These are phyloP conservation scores for Phytopythium kandeliae DNA, from an alignment of 352 stramenopile genomes.

Conservation along the genomic window DNA sequence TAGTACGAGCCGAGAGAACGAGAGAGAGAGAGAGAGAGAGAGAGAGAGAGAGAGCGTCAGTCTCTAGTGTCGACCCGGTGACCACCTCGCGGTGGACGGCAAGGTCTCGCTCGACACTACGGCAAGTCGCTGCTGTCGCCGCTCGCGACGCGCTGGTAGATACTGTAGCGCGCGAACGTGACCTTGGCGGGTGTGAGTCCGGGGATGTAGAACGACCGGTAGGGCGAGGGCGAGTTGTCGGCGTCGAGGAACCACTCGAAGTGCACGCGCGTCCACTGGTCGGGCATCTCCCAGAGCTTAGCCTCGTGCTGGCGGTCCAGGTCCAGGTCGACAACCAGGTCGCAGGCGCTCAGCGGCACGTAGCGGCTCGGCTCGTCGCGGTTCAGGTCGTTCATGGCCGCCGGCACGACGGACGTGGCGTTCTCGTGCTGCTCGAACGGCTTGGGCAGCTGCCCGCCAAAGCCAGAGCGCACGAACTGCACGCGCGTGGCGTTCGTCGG, in stretches of 20 bases:
- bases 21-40: too few species aligned
- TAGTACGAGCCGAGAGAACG: neutral
- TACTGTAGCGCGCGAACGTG: constrained; percentile 46
- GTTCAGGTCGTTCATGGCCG: constrained; percentile 94
- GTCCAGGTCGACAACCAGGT: constrained; percentile 89
- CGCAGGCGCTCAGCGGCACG: constrained; percentile 64
- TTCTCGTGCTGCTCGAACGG: constrained; percentile 75
- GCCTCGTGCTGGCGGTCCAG: constrained; percentile 53
- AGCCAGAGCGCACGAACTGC: constrained; percentile 91
- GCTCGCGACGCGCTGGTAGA: constrained; percentile 50
- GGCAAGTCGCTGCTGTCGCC: neutral
- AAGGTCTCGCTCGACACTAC: neutral
- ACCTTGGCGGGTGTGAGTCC: constrained; percentile 49
- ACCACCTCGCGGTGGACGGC: too few species aligned
- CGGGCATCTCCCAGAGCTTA: constrained; percentile 53
- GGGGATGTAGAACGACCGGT: constrained; percentile 76
- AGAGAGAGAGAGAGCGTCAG: too few species aligned
- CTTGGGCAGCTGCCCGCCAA: constrained; percentile 93
- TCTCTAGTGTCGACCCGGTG: too few species aligned
- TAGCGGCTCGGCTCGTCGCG: constrained; percentile 88
- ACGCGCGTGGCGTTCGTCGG: constrained; percentile 73
- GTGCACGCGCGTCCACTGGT: constrained; percentile 49
- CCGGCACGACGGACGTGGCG: constrained; percentile 54
- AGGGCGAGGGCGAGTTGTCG: constrained; percentile 54
- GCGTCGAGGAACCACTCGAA: constrained; percentile 54